Base-by-base conservation (phyloP, 164 flowering plant species). In the Nelumbo lutea region DNA sequence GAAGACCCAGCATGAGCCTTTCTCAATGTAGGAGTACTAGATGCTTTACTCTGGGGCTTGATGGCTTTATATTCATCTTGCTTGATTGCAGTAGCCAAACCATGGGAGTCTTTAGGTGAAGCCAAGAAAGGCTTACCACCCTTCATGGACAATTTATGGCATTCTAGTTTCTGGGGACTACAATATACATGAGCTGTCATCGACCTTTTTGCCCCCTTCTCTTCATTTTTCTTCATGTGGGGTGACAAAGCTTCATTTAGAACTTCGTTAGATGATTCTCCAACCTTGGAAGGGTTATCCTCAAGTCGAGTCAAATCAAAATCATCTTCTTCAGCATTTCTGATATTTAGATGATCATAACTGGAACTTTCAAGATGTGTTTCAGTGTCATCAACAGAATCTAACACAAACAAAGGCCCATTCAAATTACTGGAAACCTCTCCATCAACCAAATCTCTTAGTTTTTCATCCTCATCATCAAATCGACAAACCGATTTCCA, bases 371-470 rank as follows among this genome's bases (percentile, higher is more conserved):
- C 79, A 48, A 65, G 61, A 42, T 39, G 65, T 50, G 45, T 59
- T 48, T 66, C 78, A 60, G 13, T 45, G 40, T 59, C 68, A 63
- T 73, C 80, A n/a, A 61, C 46, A 39, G 69, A 55, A 80, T 78
- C 83, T 44, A 77, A 52, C 46, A 65, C 68, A 70, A 53, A 38
- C 42, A 73, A 62, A 72, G 72, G 7, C 57, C 56, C 70, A 48
- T 62, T 82, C 38, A 67, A 42, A 66, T 64, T 78, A 46, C 9
- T 75, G 10, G 79, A 44, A 72, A 78, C 66, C 66, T 84, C 86
- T 67, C 82, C 86, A 83, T 87, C 87, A 71, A 89, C 81, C 5
- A 96, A 97, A 75, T 90, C 87, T 72, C 78, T 88, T 65, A 87
- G 84, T 55, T 78, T 75, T 39, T 83, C 89, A 6, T 82, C 86